Percentiles rank a stretch among this genome's conserved stretches.
phyloP scores from a whole-genome alignment of 2,329 filamentous ascomycete species.

The Alternaria consortialis region DNA sequence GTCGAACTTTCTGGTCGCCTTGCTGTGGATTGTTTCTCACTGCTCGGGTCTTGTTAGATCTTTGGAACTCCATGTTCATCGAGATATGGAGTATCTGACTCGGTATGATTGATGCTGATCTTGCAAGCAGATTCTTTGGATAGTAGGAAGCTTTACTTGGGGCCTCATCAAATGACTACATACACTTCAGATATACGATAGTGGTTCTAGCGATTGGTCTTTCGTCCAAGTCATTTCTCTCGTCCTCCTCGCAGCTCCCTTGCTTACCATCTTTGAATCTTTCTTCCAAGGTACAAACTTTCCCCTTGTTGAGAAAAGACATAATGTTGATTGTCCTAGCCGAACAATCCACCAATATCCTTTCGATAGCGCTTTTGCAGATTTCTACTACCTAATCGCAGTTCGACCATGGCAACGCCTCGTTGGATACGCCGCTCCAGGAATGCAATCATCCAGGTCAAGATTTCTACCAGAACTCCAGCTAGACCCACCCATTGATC shows the following conservation, averaged over 20 bases:
- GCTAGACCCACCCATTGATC: neutral
- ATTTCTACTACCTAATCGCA: neutral
- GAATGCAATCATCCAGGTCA: neutral
- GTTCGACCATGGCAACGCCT: neutral
- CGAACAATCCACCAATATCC: neutral
- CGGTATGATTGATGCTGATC: neutral
- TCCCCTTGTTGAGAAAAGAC: neutral
- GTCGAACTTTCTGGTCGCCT: constrained; percentile 23
- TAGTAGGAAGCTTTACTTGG: neutral
- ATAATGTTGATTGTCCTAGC: neutral
- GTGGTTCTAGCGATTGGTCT: neutral
- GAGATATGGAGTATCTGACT: neutral
- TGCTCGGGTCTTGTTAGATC: neutral
- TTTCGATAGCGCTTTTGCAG: neutral
- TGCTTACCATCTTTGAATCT: neutral
- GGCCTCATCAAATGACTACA: neutral
- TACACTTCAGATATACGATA: neutral
- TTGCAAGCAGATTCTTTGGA: neutral
- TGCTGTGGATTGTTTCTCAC: constrained; percentile 11
- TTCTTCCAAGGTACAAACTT: neutral
- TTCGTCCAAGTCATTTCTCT: neutral
- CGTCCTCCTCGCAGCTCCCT: neutral
- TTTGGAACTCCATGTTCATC: neutral
- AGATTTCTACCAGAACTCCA: neutral
- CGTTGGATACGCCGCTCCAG: neutral